A percentile compares a stretch with the other conserved stretches of the same genome.
phyloP scores from a whole-genome alignment of 805 yeast genomes.

The Kluyveromyces lactis region DNA sequence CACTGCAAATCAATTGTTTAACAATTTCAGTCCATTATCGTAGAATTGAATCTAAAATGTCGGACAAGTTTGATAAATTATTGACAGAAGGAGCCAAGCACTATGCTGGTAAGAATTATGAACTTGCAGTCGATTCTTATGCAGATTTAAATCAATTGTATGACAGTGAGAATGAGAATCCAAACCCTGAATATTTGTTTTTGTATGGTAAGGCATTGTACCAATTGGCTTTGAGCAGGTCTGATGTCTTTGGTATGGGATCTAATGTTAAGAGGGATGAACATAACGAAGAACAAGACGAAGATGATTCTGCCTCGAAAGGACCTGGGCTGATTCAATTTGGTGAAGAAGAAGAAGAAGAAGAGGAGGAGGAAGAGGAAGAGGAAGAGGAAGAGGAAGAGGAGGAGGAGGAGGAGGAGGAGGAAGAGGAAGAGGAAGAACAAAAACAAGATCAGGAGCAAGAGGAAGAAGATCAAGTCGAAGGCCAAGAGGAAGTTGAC shows the following conservation, averaged over 20 bases:
- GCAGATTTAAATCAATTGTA: constrained; percentile 63
- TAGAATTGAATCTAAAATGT: background rate
- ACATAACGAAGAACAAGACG: constrained; percentile 21
- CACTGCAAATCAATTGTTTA: too few relatives aligned
- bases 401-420: constrained; percentile 4
- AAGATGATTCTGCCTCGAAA: constrained; percentile 12
- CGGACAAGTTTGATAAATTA: constrained; percentile 32
- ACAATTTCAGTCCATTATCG: too few relatives aligned
- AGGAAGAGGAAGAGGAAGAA: constrained; percentile 20
- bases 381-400: constrained; percentile 5
- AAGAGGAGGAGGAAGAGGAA: constrained; percentile 18
- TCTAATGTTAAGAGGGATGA: constrained; percentile 14
- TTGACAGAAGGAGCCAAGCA: constrained; percentile 55
- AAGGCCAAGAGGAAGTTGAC: constrained; percentile 2
- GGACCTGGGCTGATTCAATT: constrained; percentile 6
- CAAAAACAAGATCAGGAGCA: constrained; percentile 23
- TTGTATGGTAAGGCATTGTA: constrained; percentile 76
- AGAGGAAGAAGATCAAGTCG: constrained; percentile 15
- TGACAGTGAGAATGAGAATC: constrained; percentile 47
- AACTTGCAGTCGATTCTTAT: constrained; percentile 57
- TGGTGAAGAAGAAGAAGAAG: constrained; percentile 13
- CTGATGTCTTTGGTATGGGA: constrained; percentile 65
- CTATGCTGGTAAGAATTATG: constrained; percentile 58
- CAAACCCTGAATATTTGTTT: constrained; percentile 63
- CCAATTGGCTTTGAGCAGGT: constrained; percentile 63